Evolutionary conservation across 306 rosid species (phyloP), one percentile per base, ranked within the genome.

Genomic region (Luffa acutangula): DNA sequence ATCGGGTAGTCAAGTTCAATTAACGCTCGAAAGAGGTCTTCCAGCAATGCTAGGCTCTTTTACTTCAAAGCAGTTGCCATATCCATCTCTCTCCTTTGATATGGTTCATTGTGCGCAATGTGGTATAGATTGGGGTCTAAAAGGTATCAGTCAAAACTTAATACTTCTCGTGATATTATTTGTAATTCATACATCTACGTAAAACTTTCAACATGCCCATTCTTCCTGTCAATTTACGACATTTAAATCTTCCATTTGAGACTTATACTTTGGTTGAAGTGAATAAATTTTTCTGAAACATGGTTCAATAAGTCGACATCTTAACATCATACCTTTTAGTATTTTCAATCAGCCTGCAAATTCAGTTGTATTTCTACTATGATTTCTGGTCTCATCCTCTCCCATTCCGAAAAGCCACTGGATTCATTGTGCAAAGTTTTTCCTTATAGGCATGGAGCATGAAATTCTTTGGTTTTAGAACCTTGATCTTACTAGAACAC

Each of bases 1-100:
- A 80, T 91, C 97, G 13, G 97, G 98, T 80, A 94, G 98, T 85
- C 98, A 94, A 86, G 96, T 94, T 83, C 98, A 94, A 87, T 88
- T 94, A 41, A 92, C 96, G 21, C 97, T 92, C 76, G 98, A 94
- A 84, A 86, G 98, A 87, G 98, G 98, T 84, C 93, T 94, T 80
- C 98, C 98, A 63, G 98, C 97, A 43, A 92, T 94, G 97, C 81
- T 94, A 81, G 97, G 93, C 64, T 89, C 96, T 58, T 85, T 92
- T 75, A 78, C 87, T 73, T 85, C 96, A 51, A 92, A 86, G 81
- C 97, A 92, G 84, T 83, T 94, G 83, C 98, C 98, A 12, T 91
- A 82, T 83, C 95, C 98, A 18, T 91, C 97, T 82, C 90, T 94
- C 75, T 94, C 98, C 65, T 94, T 91, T 78, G 98, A 94, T 87